phyloP scores from a whole-genome alignment of 1,139 yeast genomes.

The Hyphopichia buzzinii region DNA sequence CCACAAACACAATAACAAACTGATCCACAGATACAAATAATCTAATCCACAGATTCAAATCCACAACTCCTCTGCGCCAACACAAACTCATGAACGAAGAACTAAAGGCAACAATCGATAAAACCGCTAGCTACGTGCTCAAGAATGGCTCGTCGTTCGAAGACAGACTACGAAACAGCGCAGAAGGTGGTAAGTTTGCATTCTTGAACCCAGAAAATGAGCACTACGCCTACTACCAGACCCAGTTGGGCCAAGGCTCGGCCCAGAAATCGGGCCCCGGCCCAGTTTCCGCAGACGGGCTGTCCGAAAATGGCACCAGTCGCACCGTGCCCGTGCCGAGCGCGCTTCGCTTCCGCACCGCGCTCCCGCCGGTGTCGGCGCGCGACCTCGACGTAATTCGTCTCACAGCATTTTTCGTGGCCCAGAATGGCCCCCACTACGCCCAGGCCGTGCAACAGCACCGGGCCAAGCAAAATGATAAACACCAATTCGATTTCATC shows the following conservation, averaged over 20 bases:
- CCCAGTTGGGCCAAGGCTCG: constrained; percentile 25
- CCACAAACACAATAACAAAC: too few species aligned
- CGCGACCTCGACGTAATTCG: constrained; percentile 70
- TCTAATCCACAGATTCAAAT: too few species aligned
- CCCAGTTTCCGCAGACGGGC: not conserved
- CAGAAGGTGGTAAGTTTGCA: constrained; percentile 54
- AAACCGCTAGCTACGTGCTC: constrained; percentile 68
- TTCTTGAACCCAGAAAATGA: constrained; percentile 58
- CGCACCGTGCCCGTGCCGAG: constrained; percentile 24
- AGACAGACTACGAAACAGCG: constrained; percentile 50
- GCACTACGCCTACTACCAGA: constrained; percentile 54
- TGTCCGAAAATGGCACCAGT: constrained; percentile 6
- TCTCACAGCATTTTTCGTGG: constrained; percentile 68
- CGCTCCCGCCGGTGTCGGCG: constrained; percentile 56
- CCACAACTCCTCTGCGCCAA: too few species aligned
- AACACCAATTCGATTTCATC: constrained; percentile 69
- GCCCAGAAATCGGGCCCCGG: constrained; percentile 1
- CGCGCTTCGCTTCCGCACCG: constrained; percentile 45
- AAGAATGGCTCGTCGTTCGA: constrained; percentile 72
- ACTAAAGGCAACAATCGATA: constrained; percentile 56
- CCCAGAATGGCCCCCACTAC: constrained; percentile 58
- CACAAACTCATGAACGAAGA: constrained; percentile 17
- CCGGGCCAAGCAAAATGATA: constrained; percentile 34
- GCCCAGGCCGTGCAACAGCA: constrained; percentile 35
- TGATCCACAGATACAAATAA: too few species aligned